Percentiles rank a stretch among this genome's conserved stretches.
Evolutionary conservation across 2,329 filamentous ascomycete species (phyloP).

Genomic region (Fusarium palustre): DNA sequence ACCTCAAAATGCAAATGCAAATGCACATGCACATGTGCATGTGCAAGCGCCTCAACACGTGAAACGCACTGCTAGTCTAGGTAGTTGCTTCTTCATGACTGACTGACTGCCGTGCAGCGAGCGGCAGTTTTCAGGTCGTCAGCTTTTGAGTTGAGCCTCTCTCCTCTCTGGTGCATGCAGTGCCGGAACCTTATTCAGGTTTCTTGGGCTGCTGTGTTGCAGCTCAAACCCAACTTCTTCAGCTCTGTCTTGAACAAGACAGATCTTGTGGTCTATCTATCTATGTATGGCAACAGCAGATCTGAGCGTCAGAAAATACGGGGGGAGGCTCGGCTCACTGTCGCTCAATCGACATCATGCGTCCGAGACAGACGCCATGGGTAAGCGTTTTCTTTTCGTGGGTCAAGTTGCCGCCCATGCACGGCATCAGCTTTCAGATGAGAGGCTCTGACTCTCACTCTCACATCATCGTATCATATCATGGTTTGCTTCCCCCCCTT

Average conservation of each 20-base stretch:
- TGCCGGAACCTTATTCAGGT: conserved; percentile 13
- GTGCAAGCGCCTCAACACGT: conserved; percentile 26
- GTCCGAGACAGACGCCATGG: conserved; percentile 39
- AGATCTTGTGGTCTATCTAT: conserved; percentile 1
- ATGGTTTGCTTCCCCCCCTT: conserved; percentile 27
- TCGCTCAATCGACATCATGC: conserved; percentile 38
- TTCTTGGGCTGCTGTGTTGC: conserved; percentile 3
- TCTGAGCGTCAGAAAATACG: conserved; percentile 14
- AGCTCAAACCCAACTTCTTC: conserved; percentile 24
- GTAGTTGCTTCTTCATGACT: neutral
- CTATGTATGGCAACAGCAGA: conserved; percentile 20
- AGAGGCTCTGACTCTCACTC: neutral
- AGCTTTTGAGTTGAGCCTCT: neutral
- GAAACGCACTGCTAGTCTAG: neutral
- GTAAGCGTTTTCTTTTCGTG: conserved; percentile 25
- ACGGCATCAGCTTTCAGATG: conserved; percentile 10
- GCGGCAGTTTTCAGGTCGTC: conserved; percentile 5
- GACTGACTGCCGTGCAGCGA: conserved; percentile 7
- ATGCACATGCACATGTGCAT: conserved; percentile 26
- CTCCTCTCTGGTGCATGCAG: conserved; percentile 4
- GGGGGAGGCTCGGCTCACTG: conserved; percentile 10
- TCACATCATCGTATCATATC: conserved; percentile 40
- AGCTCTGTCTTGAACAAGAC: conserved; percentile 7
- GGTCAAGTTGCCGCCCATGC: conserved; percentile 36
- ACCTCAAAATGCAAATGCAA: conserved; percentile 34